A percentile compares a stretch with the other conserved stretches of the same genome.
Conservation (phyloP, 2,329 filamentous ascomycete genomes). For the Xylaria arbuscula region DNA sequence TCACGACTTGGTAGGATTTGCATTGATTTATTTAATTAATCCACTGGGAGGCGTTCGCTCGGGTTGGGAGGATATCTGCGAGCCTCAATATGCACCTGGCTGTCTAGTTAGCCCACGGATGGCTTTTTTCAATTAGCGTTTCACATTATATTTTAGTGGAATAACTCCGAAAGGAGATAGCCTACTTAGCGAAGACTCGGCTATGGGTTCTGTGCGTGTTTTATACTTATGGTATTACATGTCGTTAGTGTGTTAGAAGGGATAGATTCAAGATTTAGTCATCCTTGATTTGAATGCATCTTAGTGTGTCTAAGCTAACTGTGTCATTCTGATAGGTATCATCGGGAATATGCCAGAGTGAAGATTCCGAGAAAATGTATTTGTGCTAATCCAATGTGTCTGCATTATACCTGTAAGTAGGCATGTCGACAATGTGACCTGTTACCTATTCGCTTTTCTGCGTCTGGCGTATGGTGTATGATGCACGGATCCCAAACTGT, state of each 20-base stretch:
- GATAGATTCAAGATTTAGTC: not conserved
- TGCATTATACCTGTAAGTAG: too few species aligned
- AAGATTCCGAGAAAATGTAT: too few species aligned
- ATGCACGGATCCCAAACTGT: too few species aligned
- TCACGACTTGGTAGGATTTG: conserved; percentile 10
- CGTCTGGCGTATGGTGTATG: too few species aligned
- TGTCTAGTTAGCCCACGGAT: not conserved
- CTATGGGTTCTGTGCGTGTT: not conserved
- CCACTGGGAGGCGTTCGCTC: conserved; percentile 21
- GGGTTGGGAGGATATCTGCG: conserved; percentile 13
- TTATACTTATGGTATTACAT: not conserved
- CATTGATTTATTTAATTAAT: conserved; percentile 8
- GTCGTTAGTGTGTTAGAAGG: conserved; percentile 4
- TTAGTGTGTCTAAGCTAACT: too few species aligned
- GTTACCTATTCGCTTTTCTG: too few species aligned
- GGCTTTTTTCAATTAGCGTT: conserved; percentile 6
- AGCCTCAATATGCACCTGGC: conserved; percentile 4
- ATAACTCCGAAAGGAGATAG: not conserved
- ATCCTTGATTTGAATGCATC: not conserved
- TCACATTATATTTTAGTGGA: not conserved
- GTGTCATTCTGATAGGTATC: too few species aligned
- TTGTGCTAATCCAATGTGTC: too few species aligned
- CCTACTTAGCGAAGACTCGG: not conserved
- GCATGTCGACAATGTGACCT: too few species aligned
- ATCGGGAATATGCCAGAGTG: too few species aligned